Evolutionary conservation across 2,329 filamentous ascomycete genomes (phyloP).

Genomic region (Xylariomycetidae sp.): DNA sequence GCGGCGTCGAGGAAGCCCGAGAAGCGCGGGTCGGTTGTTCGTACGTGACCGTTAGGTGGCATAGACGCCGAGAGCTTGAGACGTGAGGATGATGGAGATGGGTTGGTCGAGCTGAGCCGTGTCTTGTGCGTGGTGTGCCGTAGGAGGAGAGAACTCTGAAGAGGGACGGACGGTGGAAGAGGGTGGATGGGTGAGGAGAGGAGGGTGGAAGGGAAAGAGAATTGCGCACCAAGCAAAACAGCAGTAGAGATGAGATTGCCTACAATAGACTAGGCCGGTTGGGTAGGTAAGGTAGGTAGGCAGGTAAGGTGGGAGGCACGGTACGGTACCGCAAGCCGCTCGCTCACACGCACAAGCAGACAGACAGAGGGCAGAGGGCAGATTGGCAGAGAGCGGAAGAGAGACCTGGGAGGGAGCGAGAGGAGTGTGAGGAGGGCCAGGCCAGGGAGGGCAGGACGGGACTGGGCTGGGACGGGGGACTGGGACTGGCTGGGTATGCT

Average conservation of each 20-base stretch:
- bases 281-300: background rate
- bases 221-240: conserved; percentile 1
- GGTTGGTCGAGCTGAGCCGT: no score
- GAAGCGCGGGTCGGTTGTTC: no score
- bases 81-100: no score
- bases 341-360: no score
- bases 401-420: background rate
- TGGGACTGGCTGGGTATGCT: background rate
- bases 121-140: no score
- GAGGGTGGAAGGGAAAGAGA: background rate
- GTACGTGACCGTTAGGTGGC: no score
- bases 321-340: no score
- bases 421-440: background rate
- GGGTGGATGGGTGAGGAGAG: background rate
- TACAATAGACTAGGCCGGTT: background rate
- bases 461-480: no score
- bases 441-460: background rate
- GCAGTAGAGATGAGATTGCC: background rate
- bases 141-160: no score
- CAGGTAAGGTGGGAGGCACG: no score
- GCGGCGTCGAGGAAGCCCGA: no score
- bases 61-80: no score
- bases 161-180: background rate
- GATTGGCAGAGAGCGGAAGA: background rate
- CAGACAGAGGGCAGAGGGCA: background rate